These are phyloP conservation scores for Dendrothele bispora DNA, from an alignment of 768 basidiomycete species.

Conservation along the genomic window DNA sequence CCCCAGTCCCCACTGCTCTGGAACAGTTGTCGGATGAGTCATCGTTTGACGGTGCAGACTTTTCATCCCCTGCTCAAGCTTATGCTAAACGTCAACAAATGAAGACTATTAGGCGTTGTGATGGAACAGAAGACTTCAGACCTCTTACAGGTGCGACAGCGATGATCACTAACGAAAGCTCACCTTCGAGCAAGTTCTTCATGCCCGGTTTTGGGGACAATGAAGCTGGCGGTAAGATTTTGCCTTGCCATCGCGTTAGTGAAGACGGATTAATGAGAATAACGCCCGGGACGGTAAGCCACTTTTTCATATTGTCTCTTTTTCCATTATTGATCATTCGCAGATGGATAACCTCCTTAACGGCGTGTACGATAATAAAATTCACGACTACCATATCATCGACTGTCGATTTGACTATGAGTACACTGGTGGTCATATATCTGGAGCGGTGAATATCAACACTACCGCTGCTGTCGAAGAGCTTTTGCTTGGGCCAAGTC, in stretches of 20 bases:
- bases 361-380: conserved; percentile 65
- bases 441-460: conserved; percentile 90
- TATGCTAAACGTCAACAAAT: conserved; percentile 77
- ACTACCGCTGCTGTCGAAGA: conserved; percentile 78
- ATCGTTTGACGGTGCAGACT: conserved; percentile 66
- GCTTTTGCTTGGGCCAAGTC: conserved; percentile 61
- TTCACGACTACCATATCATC: conserved; percentile 76
- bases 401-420: conserved; percentile 99
- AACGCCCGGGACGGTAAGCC: conserved; percentile 70
- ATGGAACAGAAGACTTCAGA: conserved; percentile 80
- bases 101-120: conserved; percentile 75
- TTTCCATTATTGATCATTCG: conserved; percentile 14
- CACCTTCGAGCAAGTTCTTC: conserved; percentile 57
- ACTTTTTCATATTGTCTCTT: conserved; percentile 3
- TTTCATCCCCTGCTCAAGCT: conserved; percentile 81
- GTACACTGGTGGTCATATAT: conserved; percentile 90
- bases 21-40: conserved; percentile 46
- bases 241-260: conserved; percentile 91
- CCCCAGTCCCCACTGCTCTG: conserved; percentile 63
- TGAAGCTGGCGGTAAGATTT: conserved; percentile 87
- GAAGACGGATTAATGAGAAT: conserved; percentile 97
- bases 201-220: conserved; percentile 90
- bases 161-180: conserved; percentile 50
- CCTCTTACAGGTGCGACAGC: conserved; percentile 71
- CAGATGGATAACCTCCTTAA: conserved; percentile 80